A percentile compares a stretch with the other conserved stretches of the same genome.
Evolutionary conservation across 208 protist genomes (phyloP).

Genomic region (Perkinsela sp.): DNA sequence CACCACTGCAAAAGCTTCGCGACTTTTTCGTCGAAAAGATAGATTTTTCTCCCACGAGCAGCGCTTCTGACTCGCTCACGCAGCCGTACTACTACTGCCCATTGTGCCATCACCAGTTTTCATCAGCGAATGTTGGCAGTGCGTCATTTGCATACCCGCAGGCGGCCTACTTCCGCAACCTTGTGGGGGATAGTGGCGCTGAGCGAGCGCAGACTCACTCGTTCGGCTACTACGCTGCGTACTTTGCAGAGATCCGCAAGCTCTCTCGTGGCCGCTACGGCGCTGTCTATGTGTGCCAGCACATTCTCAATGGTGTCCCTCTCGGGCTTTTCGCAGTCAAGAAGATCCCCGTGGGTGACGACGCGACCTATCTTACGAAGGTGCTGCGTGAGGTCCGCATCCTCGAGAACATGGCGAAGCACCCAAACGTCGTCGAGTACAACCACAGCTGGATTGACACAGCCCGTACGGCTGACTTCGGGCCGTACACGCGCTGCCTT

Average conservation of each 20-base stretch:
- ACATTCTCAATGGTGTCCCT: conserved; percentile 36
- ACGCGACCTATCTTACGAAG: conserved; percentile 30
- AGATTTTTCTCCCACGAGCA: no score
- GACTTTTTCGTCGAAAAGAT: no score
- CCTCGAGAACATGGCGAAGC: conserved; percentile 34
- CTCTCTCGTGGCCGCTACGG: conserved; percentile 47
- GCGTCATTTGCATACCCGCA: not conserved
- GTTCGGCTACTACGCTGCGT: conserved; percentile 33
- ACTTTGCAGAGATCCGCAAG: conserved; percentile 47
- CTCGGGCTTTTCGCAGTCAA: conserved; percentile 58
- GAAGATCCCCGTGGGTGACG: conserved; percentile 58
- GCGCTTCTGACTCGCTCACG: no score
- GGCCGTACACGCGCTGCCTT: conserved; percentile 44
- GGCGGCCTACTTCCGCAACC: not conserved
- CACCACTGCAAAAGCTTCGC: no score
- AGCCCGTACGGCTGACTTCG: conserved; percentile 46
- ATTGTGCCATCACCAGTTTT: not conserved
- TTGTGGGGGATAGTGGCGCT: not conserved
- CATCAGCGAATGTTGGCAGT: not conserved
- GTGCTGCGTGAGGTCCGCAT: conserved; percentile 48
- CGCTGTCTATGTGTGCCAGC: conserved; percentile 48
- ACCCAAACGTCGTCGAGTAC: conserved; percentile 64
- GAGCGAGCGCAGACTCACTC: not conserved
- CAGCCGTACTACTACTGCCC: not conserved
- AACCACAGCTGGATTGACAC: conserved; percentile 58